phyloP scores from a whole-genome alignment of 345 rosid genomes.

The Laguncularia racemosa region DNA sequence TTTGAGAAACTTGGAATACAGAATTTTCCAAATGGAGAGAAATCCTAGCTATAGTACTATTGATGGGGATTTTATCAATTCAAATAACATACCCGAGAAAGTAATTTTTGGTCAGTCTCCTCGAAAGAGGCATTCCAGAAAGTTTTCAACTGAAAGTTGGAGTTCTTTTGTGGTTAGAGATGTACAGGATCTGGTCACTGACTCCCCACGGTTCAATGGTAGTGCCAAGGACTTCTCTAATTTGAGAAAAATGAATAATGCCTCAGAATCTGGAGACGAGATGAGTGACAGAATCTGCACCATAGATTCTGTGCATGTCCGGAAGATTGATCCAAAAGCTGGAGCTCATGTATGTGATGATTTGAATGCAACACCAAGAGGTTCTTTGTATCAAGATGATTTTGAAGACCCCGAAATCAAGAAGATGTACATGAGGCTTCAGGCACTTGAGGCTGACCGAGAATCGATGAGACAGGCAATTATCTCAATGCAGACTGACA shows the following conservation, averaged over 20 bases:
- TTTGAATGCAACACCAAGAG: constrained; percentile 42
- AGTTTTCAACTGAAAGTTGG: constrained; percentile 47
- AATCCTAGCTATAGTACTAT: constrained; percentile 36
- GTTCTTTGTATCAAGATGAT: constrained; percentile 27
- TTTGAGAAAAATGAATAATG: constrained; percentile 35
- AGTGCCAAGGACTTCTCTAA: constrained; percentile 32
- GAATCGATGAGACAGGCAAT: constrained; percentile 90
- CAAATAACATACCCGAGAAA: constrained; percentile 56
- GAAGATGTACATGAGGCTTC: constrained; percentile 82
- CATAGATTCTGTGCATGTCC: constrained; percentile 65
- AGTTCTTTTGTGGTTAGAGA: constrained; percentile 29
- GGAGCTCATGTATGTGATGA: constrained; percentile 34
- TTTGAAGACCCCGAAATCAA: constrained; percentile 66
- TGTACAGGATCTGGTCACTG: constrained; percentile 31
- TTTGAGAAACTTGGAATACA: constrained; percentile 66
- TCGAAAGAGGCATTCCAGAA: constrained; percentile 44
- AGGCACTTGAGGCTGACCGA: constrained; percentile 90
- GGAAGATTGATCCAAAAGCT: constrained; percentile 29
- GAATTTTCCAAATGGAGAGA: constrained; percentile 73
- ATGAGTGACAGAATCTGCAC: constrained; percentile 77
- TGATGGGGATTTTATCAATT: constrained; percentile 39
- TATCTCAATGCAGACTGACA: constrained; percentile 86
- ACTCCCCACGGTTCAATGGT: constrained; percentile 45
- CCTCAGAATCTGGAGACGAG: constrained; percentile 57
- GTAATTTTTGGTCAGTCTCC: constrained; percentile 75